Evolutionary conservation across 192 early-diverging fungal species (phyloP), one percentile per base, ranked within the genome.

Genomic region (Ambispora gerdemannii): DNA sequence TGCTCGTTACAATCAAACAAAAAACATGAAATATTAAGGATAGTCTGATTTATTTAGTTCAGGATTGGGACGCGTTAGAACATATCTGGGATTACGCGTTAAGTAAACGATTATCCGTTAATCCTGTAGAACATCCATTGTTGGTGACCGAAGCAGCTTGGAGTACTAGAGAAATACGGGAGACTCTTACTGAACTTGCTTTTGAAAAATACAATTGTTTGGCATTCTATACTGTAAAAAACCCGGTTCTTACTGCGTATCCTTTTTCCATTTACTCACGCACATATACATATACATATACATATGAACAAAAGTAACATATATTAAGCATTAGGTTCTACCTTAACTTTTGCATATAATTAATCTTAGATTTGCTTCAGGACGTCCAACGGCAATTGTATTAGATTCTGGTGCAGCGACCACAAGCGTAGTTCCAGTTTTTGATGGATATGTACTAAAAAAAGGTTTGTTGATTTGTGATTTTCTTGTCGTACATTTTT

Each of bases 51-150:
- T 56, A 2, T 34, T 32, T 78, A 93, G 94, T 99, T 24, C 76
- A 87, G 35, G 93, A 99, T 76, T 99, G 96, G 96, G 95, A 98
- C 50, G 81, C 88, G 6, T 89, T 90, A 70, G 95, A 97, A 77
- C 82, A 91, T 50, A 86, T 99, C 58, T 96, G 92, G 92, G 88
- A 97, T 75, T 85, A 94, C 65, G 83, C 92, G 4, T 92, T 91
- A 75, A 75, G 85, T 56, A 76, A 87, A 6, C 75, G 87, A 58
- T 84, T 98, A 58, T 81, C 87, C 20, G 83, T 90, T 24, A 79
- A 91, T 50, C 83, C 95, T 22, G 80, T 80, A 31, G 92, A 98
- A 71, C 96, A 99, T 73, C 96, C 97, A 4, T 74, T 98, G 51
- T 80, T 99, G 64, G 86, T 94, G 47, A 89, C 89, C 69, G 96